These are phyloP conservation scores for Cytospora chrysosperma DNA, from an alignment of 2,329 filamentous ascomycete species.

Conservation along the genomic window DNA sequence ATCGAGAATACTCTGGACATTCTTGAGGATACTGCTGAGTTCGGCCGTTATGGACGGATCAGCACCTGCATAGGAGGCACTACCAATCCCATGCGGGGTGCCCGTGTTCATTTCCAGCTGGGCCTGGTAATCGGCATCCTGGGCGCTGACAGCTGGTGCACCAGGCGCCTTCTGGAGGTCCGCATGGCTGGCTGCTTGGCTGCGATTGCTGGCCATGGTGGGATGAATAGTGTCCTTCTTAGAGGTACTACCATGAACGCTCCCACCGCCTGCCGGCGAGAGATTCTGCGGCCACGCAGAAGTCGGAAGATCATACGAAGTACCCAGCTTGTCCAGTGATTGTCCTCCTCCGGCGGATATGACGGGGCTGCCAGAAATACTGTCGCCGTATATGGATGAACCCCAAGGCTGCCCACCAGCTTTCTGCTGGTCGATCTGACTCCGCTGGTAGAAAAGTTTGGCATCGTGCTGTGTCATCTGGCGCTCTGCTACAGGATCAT, in stretches of 20 bases:
- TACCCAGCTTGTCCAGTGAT: constrained; percentile 14
- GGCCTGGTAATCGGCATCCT: constrained; percentile 30
- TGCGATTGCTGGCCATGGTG: constrained; percentile 20
- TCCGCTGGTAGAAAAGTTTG: constrained; percentile 92
- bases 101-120: constrained; percentile 23
- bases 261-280: constrained; percentile 17
- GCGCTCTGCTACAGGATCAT: constrained; percentile 90
- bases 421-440: constrained; percentile 61
- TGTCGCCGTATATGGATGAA: constrained; percentile 36
- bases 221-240: constrained; percentile 24
- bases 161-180: constrained; percentile 14
- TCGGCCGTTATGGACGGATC: constrained; percentile 83
- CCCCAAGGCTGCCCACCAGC: constrained; percentile 38
- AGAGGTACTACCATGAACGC: constrained; percentile 21
- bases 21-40: constrained; percentile 80
- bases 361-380: constrained; percentile 48
- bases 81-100: constrained; percentile 60
- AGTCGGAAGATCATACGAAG: constrained; percentile 13
- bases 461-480: constrained; percentile 92
- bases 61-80: constrained; percentile 66
- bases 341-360: constrained; percentile 30
- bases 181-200: constrained; percentile 21
- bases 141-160: constrained; percentile 16
- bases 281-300: constrained; percentile 22
- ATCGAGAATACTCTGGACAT: constrained; percentile 87